Base-by-base conservation (phyloP, 768 basidiomycete genomes). In the Mycena olivaceomarginata region DNA sequence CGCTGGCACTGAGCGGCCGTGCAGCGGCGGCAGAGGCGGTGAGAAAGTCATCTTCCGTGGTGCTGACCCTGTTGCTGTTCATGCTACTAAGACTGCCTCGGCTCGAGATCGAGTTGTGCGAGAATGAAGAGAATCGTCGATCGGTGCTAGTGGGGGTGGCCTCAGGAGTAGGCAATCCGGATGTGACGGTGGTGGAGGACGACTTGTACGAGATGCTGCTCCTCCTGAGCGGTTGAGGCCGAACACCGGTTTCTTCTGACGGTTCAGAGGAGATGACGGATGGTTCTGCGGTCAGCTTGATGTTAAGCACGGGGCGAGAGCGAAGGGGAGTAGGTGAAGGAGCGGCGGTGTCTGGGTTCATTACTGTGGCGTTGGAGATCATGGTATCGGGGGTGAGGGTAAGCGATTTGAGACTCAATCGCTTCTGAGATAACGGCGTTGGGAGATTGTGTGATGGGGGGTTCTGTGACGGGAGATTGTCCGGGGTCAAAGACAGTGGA, bases 161-260 rank as follows among this genome's bases (percentile, higher is more conserved):
- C 81, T 94, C 94, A 15, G 94, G 95, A 0, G 94, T 95, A 0
- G 94, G 94, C 16, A 95, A 86, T 40, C 90, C 91, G 15, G 88
- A 83, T 57, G 72, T 66, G 25, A 85, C 82, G 48, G 87, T 86
- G 43, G 86, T 84, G n/a, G 86, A 82, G 40, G 93, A 92, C 41
- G 87, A 84, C 80, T 92, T 93, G 88, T 96, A 96, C 0, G 92
- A 92, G 69, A 96, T 95, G 84, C 94, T 95, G 84, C 94, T 95
- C 59, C 93, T 89, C 59, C 91, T 87, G 64, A 82, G 84, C 43
- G 85, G 82, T 75, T 86, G 86, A 62, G 79, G 78, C 10, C 87
- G 85, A 16, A 86, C 86, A 20, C 84, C 79, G 60, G 83, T 79
- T 25, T 71, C 80, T 18, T 85, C 79, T 2, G 84, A 79, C 1